Base-by-base conservation (phyloP, 108 stramenopile genomes). In the Thalassiosira profunda region DNA sequence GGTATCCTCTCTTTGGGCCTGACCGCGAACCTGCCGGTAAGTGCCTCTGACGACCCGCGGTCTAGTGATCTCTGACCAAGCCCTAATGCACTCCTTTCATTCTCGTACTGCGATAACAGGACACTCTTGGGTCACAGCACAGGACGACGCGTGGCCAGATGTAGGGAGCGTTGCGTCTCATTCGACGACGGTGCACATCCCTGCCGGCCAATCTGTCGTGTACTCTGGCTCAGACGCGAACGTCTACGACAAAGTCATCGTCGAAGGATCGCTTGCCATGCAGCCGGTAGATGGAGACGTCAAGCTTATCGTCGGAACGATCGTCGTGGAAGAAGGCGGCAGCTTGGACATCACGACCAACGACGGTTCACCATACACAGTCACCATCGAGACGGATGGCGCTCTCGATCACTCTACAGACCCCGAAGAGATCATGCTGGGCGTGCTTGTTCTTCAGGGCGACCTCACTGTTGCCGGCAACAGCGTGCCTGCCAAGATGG, bases 171-270 rank as follows among this genome's bases (percentile, higher is more conserved):
- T n/a, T 11, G 9, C 12, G 5, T 10, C n/a, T 55, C 24, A 29
- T 46, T 23, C 11, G 8, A 9, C 11, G 8, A 46, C 51, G 6
- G 23, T 55, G 11, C 20, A 33, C 40, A 44, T 67, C 10, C 58
- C 66, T 9, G 38, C 6, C 6, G 58, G 26, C 15, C 11, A 58
- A 14, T 21, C 14, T 44, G 58, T 59, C 7, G 11, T 33, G 1
- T 59, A 41, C 28, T 20, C 37, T 2, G 9, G 23, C 14, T 23
- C 14, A 0, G 41, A 24, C 25, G 24, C 36, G 9, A 26, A 36
- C n/a, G n/a, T 34, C 5, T 53, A 59, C n/a, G 66, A 59, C 35
- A 58, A 42, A 14, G 15, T 67, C 15, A 58, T 67, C 38, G 29
- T 59, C 3, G 36, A 59, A 26, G 66, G 66, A 15, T 20, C 56